These are phyloP conservation scores for Hymenoscyphus salicellus DNA, from an alignment of 2,329 filamentous ascomycete species.

Conservation along the genomic window DNA sequence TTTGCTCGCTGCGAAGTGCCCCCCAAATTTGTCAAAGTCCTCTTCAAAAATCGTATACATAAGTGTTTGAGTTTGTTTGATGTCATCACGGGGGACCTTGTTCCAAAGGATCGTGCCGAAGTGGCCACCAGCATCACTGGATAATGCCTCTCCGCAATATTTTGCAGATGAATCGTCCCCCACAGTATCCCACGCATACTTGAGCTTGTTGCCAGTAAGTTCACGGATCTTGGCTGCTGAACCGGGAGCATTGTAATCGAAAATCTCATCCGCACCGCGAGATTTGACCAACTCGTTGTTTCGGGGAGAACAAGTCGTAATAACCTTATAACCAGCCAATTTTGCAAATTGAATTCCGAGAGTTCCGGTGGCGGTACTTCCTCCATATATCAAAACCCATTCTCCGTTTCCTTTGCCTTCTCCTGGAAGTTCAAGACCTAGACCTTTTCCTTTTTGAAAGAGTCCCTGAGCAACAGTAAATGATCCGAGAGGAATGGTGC, in stretches of 20 bases:
- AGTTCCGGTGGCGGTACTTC: slow-evolving; percentile 29
- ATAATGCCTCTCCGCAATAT: slow-evolving; percentile 15
- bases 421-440: slow-evolving; percentile 15
- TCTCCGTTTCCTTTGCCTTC: slow-evolving; percentile 15
- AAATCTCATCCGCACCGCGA: slow-evolving; percentile 41
- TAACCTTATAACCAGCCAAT: slow-evolving; percentile 24
- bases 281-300: slow-evolving; percentile 39
- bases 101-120: slow-evolving; percentile 11
- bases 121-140: slow-evolving; percentile 1
- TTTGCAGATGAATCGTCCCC: slow-evolving; percentile 15
- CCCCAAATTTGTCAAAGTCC: slow-evolving; percentile 2
- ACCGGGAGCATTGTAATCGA: slow-evolving; percentile 44
- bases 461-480: slow-evolving; percentile 25
- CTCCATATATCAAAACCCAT: slow-evolving; percentile 37
- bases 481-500: slow-evolving; percentile 17
- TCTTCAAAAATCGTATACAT: slow-evolving; percentile 21
- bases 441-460: slow-evolving; percentile 18
- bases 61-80: slow-evolving; percentile 8
- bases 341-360: slow-evolving; percentile 37
- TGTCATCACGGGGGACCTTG: slow-evolving; percentile 12
- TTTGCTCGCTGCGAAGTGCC: slow-evolving; percentile 9
- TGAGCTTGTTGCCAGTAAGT: slow-evolving; percentile 43
- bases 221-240: slow-evolving; percentile 44
- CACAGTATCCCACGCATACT: slow-evolving; percentile 47
- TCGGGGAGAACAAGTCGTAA: slow-evolving; percentile 39